Evolutionary conservation across 441 rosid genomes (phyloP).

Genomic region (Erodium moschatum): DNA sequence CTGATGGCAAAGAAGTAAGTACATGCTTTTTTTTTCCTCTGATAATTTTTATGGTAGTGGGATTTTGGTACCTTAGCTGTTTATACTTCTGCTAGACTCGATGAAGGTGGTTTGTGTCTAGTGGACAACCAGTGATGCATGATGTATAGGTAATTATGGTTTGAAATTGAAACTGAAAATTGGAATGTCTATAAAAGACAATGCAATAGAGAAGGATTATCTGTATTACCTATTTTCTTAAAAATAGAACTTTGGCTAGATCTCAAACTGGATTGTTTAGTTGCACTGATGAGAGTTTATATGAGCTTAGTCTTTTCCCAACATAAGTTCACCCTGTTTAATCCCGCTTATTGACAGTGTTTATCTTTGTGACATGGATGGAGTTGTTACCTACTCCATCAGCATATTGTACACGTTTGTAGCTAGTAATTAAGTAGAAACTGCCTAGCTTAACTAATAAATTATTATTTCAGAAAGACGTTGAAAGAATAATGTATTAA

Average conservation of each 20-base stretch:
- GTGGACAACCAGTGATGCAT: not conserved
- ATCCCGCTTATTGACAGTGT: not conserved
- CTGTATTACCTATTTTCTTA: not conserved
- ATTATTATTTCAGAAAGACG: not conserved
- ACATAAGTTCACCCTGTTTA: not conserved
- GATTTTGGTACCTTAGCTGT: not conserved
- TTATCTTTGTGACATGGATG: not conserved
- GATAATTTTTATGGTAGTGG: not conserved
- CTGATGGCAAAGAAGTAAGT: conserved; percentile 96
- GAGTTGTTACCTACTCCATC: not conserved
- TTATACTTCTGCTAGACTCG: not conserved
- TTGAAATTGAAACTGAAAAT: not conserved
- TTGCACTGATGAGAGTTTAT: not conserved
- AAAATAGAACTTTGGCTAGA: not conserved
- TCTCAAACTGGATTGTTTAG: not conserved
- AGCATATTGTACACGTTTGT: not conserved
- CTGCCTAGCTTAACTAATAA: not conserved
- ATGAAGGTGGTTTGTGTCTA: not conserved
- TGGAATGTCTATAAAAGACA: not conserved
- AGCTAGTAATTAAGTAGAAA: not conserved
- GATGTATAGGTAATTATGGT: not conserved
- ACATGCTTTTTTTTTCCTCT: not conserved
- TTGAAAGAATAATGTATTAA: conserved; percentile 1
- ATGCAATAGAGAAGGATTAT: not conserved
- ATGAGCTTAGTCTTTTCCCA: not conserved